phyloP scores from a whole-genome alignment of 768 basidiomycete genomes.

The Hydnomerulius pinastri region DNA sequence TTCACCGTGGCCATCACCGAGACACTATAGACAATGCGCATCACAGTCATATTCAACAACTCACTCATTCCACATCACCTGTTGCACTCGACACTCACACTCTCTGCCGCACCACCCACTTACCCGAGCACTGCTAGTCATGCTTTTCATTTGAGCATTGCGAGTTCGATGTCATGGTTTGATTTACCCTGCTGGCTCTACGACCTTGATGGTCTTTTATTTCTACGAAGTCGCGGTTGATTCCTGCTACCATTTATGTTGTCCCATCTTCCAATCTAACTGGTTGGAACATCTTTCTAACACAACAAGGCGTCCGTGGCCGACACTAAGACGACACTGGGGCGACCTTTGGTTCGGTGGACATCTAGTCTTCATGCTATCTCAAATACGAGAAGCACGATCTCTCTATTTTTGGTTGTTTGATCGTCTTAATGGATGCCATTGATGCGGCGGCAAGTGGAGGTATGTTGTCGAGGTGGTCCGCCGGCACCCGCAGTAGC shows the following conservation, averaged over 20 bases:
- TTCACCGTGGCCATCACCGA: slow-evolving; percentile 66
- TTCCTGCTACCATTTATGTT: not conserved
- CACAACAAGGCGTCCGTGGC: no score
- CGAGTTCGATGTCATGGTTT: slow-evolving; percentile 2
- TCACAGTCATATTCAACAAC: not conserved
- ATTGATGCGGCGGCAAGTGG: no score
- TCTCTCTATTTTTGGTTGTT: no score
- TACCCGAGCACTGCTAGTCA: not conserved
- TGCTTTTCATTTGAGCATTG: not conserved
- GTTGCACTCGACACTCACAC: not conserved
- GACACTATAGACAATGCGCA: slow-evolving; percentile 32
- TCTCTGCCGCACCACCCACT: not conserved
- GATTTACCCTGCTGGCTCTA: slow-evolving; percentile 1
- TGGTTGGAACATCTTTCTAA: not conserved
- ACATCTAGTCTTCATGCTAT: no score
- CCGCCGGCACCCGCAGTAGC: no score
- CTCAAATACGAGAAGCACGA: no score
- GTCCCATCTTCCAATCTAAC: not conserved
- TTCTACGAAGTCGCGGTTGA: not conserved
- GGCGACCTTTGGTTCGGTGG: no score
- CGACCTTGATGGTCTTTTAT: not conserved
- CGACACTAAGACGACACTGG: no score
- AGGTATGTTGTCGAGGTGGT: no score
- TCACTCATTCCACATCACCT: not conserved
- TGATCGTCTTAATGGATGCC: no score